phyloP scores from a whole-genome alignment of 192 early-diverging fungal species.

The Mortierella antarctica region DNA sequence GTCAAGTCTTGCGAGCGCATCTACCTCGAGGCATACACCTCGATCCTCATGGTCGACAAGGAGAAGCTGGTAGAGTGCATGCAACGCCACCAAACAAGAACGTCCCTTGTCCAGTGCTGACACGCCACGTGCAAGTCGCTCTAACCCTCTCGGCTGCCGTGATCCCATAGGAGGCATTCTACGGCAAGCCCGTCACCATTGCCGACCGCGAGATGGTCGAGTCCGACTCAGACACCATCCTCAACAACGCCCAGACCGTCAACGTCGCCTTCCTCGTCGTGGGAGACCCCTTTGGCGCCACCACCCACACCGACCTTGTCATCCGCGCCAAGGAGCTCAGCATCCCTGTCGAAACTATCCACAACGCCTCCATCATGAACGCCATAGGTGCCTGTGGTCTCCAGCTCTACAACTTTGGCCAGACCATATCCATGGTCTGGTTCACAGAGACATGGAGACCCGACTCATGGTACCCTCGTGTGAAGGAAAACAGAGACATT shows the following conservation, averaged over 20 bases:
- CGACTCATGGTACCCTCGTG: constrained; percentile 95
- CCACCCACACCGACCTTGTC: constrained; percentile 97
- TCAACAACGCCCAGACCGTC: constrained; percentile 85
- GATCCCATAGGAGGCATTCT: constrained; percentile 80
- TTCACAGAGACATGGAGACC: constrained; percentile 97
- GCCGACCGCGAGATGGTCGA: constrained; percentile 99
- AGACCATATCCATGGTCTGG: constrained; percentile 98
- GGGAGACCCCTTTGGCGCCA: constrained; percentile 97
- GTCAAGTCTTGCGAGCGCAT: constrained; percentile 87
- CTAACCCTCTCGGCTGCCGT: background rate
- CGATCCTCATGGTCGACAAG: constrained; percentile 89
- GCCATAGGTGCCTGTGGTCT: constrained; percentile 95
- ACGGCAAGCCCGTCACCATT: constrained; percentile 85
- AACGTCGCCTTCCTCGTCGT: constrained; percentile 97
- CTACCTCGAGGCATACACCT: constrained; percentile 97
- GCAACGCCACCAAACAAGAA: background rate
- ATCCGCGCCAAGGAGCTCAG: constrained; percentile 89
- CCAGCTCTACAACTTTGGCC: constrained; percentile 98
- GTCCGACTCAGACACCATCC: constrained; percentile 88
- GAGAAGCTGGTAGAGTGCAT: constrained; percentile 68
- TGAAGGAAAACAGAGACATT: constrained; percentile 85
- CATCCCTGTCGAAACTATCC: constrained; percentile 91
- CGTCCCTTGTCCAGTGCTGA: background rate
- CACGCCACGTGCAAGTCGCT: background rate
- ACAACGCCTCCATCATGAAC: constrained; percentile 99